Evolutionary conservation across 2,329 filamentous ascomycete genomes (phyloP).

Genomic region (Lasiodiplodia theobromae): DNA sequence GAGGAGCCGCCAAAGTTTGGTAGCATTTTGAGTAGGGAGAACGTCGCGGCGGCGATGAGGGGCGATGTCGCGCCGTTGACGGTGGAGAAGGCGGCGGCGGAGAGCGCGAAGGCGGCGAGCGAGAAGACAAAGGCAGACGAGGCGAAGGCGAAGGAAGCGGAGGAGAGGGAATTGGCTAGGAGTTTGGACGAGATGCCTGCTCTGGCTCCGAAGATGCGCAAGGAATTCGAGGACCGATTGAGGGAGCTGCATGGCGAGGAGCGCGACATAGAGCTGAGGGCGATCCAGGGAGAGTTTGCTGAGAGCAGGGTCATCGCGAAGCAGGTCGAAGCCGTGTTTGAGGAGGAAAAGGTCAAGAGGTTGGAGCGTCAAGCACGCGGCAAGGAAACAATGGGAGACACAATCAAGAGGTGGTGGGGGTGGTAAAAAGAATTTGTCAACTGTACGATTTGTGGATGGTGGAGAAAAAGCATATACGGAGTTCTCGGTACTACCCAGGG

Average conservation of each 20-base stretch:
- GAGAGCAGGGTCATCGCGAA: slow-evolving; percentile 40
- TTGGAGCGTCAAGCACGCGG: slow-evolving; percentile 37
- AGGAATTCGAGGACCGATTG: slow-evolving; percentile 44
- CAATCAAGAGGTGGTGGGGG: slow-evolving; percentile 39
- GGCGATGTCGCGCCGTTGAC: slow-evolving; percentile 6
- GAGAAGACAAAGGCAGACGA: slow-evolving; percentile 23
- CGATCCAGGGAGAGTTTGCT: slow-evolving; percentile 43
- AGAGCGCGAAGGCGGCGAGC: background rate
- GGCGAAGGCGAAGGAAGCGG: slow-evolving; percentile 36
- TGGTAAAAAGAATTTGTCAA: slow-evolving; percentile 1
- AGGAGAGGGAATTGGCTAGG: slow-evolving; percentile 39
- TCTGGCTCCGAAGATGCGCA: slow-evolving; percentile 40
- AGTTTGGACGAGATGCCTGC: slow-evolving; percentile 39
- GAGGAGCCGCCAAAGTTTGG: slow-evolving; percentile 64
- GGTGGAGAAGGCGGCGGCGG: background rate
- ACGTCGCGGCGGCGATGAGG: slow-evolving; percentile 34
- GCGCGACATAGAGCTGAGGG: slow-evolving; percentile 44
- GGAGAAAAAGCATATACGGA: slow-evolving; percentile 23
- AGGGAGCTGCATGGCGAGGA: slow-evolving; percentile 40
- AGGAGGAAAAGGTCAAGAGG: slow-evolving; percentile 30
- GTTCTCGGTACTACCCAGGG: slow-evolving; percentile 17
- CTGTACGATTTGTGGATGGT: background rate
- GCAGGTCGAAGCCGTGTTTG: slow-evolving; percentile 38
- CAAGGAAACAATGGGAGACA: slow-evolving; percentile 47
- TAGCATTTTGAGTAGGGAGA: slow-evolving; percentile 53